Evolutionary conservation across 768 basidiomycete species (phyloP).

Genomic region (Trametes maxima): DNA sequence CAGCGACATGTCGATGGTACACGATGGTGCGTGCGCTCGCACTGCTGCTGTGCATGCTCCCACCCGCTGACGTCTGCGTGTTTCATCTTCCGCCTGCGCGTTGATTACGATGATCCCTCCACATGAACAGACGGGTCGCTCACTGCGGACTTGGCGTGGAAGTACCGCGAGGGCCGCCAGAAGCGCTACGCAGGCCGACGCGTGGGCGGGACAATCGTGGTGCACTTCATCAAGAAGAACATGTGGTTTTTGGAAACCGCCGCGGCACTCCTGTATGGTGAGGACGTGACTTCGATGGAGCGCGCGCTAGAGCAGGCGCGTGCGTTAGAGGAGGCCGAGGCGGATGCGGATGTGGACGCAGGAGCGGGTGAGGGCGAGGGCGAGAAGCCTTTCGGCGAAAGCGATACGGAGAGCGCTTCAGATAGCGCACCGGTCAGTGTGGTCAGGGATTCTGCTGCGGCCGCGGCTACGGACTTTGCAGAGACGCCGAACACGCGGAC

Average conservation of each 20-base stretch:
- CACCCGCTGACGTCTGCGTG: conserved; percentile 2
- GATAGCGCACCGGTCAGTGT: not conserved
- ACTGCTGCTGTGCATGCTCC: not conserved
- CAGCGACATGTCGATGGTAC: conserved; percentile 74
- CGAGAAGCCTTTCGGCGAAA: not conserved
- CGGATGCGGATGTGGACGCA: not conserved
- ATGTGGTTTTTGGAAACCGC: conserved; percentile 97
- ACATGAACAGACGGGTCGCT: conserved; percentile 51
- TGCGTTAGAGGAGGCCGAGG: not conserved
- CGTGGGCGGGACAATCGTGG: conserved; percentile 90
- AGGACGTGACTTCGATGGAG: conserved; percentile 61
- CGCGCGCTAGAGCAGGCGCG: conserved; percentile 10
- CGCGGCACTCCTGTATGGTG: conserved; percentile 80
- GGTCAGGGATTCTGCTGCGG: not conserved
- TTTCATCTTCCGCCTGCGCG: not conserved
- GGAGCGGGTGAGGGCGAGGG: not conserved
- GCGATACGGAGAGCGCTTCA: not conserved
- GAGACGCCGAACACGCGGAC: conserved; percentile 8
- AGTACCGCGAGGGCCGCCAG: conserved; percentile 67
- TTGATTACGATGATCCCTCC: too few species aligned
- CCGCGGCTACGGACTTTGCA: conserved; percentile 4
- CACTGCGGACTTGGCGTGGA: conserved; percentile 69
- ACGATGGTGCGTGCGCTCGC: conserved; percentile 52
- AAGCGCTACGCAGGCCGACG: conserved; percentile 66
- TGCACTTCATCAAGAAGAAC: conserved; percentile 97